Evolutionary conservation across 208 protist species (phyloP).

Genomic region (Kentomonas sorsogonicus): DNA sequence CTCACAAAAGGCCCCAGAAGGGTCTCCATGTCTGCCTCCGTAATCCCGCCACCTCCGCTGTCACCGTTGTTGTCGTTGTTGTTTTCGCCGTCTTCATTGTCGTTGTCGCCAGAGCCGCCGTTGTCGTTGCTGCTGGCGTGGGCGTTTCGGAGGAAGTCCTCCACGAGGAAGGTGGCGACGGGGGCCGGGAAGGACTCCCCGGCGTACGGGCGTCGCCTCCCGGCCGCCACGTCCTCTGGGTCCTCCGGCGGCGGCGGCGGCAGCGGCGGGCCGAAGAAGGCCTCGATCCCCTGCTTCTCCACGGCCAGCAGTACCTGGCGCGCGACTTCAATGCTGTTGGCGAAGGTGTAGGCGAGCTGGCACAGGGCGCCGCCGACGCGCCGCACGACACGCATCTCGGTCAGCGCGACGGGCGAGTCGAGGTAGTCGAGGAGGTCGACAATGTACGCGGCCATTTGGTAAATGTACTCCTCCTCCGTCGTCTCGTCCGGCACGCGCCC

Average conservation of each 20-base stretch:
- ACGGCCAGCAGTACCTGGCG: constrained; percentile 44
- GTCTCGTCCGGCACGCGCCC: constrained; percentile 53
- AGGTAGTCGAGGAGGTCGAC: constrained; percentile 67
- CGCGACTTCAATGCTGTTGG: constrained; percentile 49
- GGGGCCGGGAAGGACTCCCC: too few species aligned
- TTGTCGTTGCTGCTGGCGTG: constrained; percentile 32
- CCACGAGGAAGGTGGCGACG: constrained; percentile 76
- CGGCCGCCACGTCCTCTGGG: too few species aligned
- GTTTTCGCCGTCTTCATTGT: constrained; percentile 24
- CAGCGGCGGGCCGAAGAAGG: constrained; percentile 47
- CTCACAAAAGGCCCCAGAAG: constrained; percentile 58
- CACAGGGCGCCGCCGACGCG: constrained; percentile 54
- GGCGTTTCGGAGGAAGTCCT: constrained; percentile 59
- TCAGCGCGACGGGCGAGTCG: constrained; percentile 61
- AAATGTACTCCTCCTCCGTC: constrained; percentile 55
- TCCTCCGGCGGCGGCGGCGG: constrained; percentile 33
- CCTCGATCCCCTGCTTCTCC: constrained; percentile 41
- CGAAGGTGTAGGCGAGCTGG: constrained; percentile 75
- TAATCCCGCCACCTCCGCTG: too few species aligned
- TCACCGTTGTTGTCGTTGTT: constrained; percentile 10
- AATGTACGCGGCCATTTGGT: constrained; percentile 76
- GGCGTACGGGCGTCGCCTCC: too few species aligned
- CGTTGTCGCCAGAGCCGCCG: too few species aligned
- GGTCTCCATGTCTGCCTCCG: constrained; percentile 38
- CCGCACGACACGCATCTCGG: constrained; percentile 75